Conservation (phyloP, 495 filamentous ascomycete genomes). For the Penicillium longicatenatum region DNA sequence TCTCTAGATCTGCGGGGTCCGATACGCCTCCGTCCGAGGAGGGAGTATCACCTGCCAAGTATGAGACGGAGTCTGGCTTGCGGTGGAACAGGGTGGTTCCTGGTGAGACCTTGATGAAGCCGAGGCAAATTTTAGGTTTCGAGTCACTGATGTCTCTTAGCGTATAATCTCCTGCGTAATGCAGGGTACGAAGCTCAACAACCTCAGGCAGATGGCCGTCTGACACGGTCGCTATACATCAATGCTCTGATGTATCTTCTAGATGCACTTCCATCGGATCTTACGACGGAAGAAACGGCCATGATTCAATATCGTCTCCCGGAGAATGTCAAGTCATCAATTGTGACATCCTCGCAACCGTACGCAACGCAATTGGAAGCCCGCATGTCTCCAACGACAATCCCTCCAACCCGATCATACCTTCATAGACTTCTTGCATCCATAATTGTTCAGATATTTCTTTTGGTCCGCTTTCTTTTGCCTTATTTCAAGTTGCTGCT, state of each 20-base stretch:
- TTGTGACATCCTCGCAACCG: conserved; percentile 8
- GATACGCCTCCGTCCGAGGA: conserved; percentile 16
- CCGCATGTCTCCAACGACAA: not conserved
- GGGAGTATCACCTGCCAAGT: conserved; percentile 22
- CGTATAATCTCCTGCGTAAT: conserved; percentile 42
- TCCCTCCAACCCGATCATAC: conserved; percentile 39
- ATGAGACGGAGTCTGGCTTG: conserved; percentile 41
- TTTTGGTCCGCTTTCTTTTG: conserved; percentile 56
- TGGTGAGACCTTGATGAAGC: conserved; percentile 27
- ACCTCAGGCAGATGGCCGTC: conserved; percentile 34
- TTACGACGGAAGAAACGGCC: conserved; percentile 44
- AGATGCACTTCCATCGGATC: conserved; percentile 60
- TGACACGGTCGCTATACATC: conserved; percentile 68
- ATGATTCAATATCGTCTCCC: conserved; percentile 36
- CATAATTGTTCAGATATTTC: conserved; percentile 56
- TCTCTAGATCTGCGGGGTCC: conserved; percentile 16
- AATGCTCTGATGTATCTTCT: conserved; percentile 67
- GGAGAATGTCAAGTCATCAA: conserved; percentile 24
- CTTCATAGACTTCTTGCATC: conserved; percentile 61
- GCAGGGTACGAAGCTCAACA: conserved; percentile 44
- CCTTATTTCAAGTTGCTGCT: conserved; percentile 61
- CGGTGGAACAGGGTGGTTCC: conserved; percentile 45
- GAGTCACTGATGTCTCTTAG: conserved; percentile 20
- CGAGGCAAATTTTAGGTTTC: not conserved
- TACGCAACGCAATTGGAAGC: conserved; percentile 37